Percentiles rank a stretch among this genome's conserved stretches.
Evolutionary conservation across 371 early-diverging fungal species (phyloP).

Genomic region (Lichtheimia ramosa): DNA sequence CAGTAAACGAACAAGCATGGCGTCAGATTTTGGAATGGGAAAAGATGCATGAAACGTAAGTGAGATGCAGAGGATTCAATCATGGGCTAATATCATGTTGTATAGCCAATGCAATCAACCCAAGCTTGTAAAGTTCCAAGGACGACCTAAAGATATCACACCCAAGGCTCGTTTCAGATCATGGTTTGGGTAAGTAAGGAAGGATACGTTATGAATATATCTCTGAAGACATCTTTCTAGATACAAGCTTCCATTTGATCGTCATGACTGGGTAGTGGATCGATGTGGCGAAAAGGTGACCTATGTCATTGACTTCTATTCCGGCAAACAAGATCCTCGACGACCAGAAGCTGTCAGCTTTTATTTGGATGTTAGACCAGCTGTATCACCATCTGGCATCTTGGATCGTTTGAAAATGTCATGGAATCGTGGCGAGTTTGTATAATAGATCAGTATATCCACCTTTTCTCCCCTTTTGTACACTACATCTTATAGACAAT

Average conservation of each 20-base stretch:
- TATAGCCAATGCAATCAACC: slow-evolving; percentile 65
- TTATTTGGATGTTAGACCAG: slow-evolving; percentile 90
- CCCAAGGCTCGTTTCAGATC: slow-evolving; percentile 81
- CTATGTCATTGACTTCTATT: slow-evolving; percentile 96
- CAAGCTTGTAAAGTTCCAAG: slow-evolving; percentile 83
- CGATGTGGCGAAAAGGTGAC: slow-evolving; percentile 89
- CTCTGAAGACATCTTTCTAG: slow-evolving; percentile 13
- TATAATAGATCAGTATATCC: slow-evolving; percentile 13
- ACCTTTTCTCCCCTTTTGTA: too few relatives aligned
- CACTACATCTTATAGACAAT: too few relatives aligned
- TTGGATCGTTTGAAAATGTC: slow-evolving; percentile 58
- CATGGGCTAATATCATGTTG: neutral
- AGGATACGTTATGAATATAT: neutral
- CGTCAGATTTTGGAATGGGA: slow-evolving; percentile 91
- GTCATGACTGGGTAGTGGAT: slow-evolving; percentile 97
- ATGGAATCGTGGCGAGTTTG: slow-evolving; percentile 36
- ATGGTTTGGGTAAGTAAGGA: slow-evolving; percentile 65
- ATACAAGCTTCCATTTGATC: slow-evolving; percentile 85
- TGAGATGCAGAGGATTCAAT: neutral
- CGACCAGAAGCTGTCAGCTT: slow-evolving; percentile 68
- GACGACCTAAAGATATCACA: slow-evolving; percentile 79
- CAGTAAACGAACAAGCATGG: slow-evolving; percentile 95
- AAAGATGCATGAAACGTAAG: slow-evolving; percentile 59
- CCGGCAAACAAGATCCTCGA: slow-evolving; percentile 64
- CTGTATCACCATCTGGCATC: slow-evolving; percentile 54